Evolutionary conservation across 2,329 filamentous ascomycete genomes (phyloP), one percentile per base, ranked within the genome.

Genomic region (Fusarium sp.): DNA sequence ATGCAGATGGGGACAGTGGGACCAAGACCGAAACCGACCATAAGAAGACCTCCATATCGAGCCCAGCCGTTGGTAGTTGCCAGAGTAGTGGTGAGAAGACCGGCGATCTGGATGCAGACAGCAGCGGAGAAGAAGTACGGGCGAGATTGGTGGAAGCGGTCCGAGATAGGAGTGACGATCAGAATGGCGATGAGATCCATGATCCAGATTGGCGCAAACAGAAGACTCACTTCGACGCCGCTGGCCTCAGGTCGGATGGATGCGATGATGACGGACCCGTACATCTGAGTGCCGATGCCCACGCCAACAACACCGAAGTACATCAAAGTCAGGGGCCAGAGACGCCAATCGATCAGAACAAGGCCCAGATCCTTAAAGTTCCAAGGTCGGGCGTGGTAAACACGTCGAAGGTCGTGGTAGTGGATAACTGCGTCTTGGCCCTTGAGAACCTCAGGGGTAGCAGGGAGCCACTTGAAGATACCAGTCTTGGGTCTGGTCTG

Each of bases 231-330:
- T 73, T 94, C 87, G 36, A 97, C 89, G 32, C 90, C 90, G 6
- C 89, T 94, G 66, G 97, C 90, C 1, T 84, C 84, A 1, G 93
- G 90, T 79, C 95, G 91, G 79, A 96, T 96, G 15, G 91, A 90
- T 22, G 89, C 87, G 77, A 98, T 96, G 77, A 98, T 97, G 74
- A 97, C 90, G 6, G 92, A 96, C 38, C 93, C 94, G 79, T 98
- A 98, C 53, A 93, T 90, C 83, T 97, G 94, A 2, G 94, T 95
- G 50, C 94, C 95, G 71, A 97, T 97, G 14, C 95, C 95, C 7
- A 97, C 95, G 28, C 95, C 95, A 3, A 98, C 95, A 7, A 98
- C 95, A 26, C 95, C 95, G 83, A 98, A 97, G 83, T 98, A 98
- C 95, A 98, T 98, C 60, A 97, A 80, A 3, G 92, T 88, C 74